phyloP scores from a whole-genome alignment of 441 rosid species.

The Brassica balearica region DNA sequence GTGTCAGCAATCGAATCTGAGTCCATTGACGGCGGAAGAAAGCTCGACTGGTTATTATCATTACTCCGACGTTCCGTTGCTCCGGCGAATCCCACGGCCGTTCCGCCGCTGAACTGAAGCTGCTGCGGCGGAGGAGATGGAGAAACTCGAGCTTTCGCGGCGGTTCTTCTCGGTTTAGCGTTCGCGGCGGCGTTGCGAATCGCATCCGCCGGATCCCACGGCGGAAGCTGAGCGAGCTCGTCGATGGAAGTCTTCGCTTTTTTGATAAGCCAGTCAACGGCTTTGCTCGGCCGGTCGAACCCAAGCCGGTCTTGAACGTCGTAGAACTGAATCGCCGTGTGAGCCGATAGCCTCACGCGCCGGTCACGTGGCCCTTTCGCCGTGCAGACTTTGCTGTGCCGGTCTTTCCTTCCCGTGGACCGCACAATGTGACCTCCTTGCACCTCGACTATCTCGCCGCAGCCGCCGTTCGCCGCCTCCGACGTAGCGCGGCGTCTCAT shows the following conservation, averaged over 20 bases:
- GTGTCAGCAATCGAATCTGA: slow-evolving; percentile 86
- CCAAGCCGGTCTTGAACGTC: slow-evolving; percentile 95
- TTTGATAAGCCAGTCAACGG: slow-evolving; percentile 90
- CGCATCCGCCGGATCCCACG: slow-evolving; percentile 66
- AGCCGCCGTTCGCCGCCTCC: slow-evolving; percentile 47
- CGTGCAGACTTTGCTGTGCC: slow-evolving; percentile 92
- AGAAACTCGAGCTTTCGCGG: slow-evolving; percentile 33
- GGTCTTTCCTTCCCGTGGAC: slow-evolving; percentile 85
- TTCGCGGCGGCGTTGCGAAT: slow-evolving; percentile 44
- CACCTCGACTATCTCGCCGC: slow-evolving; percentile 88
- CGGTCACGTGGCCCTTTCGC: slow-evolving; percentile 95
- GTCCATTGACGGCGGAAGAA: slow-evolving; percentile 70
- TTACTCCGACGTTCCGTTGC: slow-evolving; percentile 29
- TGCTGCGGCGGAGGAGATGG: slow-evolving; percentile 26
- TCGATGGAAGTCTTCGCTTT: slow-evolving; percentile 86
- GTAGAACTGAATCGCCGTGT: slow-evolving; percentile 91
- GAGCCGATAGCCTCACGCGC: slow-evolving; percentile 88
- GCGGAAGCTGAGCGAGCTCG: slow-evolving; percentile 83
- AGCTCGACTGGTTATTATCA: slow-evolving; percentile 47
- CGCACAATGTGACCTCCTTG: slow-evolving; percentile 98
- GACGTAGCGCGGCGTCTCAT: slow-evolving; percentile 45
- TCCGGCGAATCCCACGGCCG: slow-evolving; percentile 38
- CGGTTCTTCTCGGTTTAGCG: slow-evolving; percentile 34
- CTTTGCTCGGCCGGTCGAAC: slow-evolving; percentile 91
- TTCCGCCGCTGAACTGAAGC: slow-evolving; percentile 8